Evolutionary conservation across 164 flowering plant species (phyloP).

Genomic region (Aristolochia californica): DNA sequence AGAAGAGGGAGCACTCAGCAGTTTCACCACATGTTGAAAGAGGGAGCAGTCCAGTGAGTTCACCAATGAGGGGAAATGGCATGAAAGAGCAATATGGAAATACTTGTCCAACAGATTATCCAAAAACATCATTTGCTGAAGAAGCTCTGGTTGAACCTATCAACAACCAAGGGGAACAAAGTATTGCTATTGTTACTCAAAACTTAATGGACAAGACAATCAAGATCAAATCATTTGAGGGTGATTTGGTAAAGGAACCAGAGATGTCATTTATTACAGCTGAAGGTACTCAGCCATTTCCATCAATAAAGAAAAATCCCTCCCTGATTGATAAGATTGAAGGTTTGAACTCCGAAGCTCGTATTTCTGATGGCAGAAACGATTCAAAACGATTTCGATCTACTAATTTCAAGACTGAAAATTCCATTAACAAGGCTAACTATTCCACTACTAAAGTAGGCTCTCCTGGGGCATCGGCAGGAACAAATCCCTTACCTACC

Average conservation of each 20-base stretch:
- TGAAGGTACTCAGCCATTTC: slow-evolving; percentile 10
- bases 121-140: slow-evolving; percentile 17
- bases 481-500: slow-evolving; percentile 7
- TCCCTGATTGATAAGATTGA: slow-evolving; percentile 67
- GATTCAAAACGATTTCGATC: slow-evolving; percentile 21
- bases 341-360: slow-evolving; percentile 62
- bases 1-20: slow-evolving; percentile 29
- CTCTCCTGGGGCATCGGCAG: slow-evolving; percentile 19
- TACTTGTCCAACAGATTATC: slow-evolving; percentile 8
- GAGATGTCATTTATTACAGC: slow-evolving; percentile 11
- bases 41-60: slow-evolving; percentile 15
- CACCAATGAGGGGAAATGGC: slow-evolving; percentile 29
- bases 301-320: slow-evolving; percentile 34
- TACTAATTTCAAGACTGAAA: slow-evolving; percentile 29
- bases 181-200: slow-evolving; percentile 15
- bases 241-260: slow-evolving; percentile 17
- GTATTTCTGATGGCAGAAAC: slow-evolving; percentile 46
- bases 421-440: slow-evolving; percentile 11
- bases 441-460: slow-evolving; percentile 16
- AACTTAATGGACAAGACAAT: slow-evolving; percentile 21
- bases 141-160: slow-evolving; percentile 19
- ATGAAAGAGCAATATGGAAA: slow-evolving; percentile 29
- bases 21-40: slow-evolving; percentile 20
- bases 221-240: slow-evolving; percentile 23
- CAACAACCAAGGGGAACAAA: slow-evolving; percentile 10